These are phyloP conservation scores for Penicillium paxilli DNA, from an alignment of 495 filamentous ascomycete genomes.

Conservation along the genomic window DNA sequence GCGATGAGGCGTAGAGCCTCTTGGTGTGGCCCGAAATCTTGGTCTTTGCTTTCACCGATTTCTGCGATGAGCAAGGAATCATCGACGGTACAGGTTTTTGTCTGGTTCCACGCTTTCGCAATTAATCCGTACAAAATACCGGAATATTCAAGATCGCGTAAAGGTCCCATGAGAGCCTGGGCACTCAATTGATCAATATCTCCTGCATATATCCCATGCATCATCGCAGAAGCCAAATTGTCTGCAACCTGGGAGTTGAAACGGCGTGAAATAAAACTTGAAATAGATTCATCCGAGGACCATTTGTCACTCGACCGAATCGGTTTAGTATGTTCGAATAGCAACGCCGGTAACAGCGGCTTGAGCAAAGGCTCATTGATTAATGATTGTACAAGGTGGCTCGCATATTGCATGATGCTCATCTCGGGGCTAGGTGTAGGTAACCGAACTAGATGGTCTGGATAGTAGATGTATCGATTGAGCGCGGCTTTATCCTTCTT, in stretches of 20 bases:
- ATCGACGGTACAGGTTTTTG: slow-evolving; percentile 23
- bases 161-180: slow-evolving; percentile 55
- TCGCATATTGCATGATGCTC: slow-evolving; percentile 25
- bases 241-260: slow-evolving; percentile 60
- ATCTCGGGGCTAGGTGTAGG: slow-evolving; percentile 45
- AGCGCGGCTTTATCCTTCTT: slow-evolving; percentile 48
- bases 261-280: slow-evolving; percentile 61
- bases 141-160: slow-evolving; percentile 52
- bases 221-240: slow-evolving; percentile 74
- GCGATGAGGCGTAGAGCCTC: not conserved
- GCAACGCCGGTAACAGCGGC: slow-evolving; percentile 37
- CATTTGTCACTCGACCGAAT: slow-evolving; percentile 19
- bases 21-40: not conserved
- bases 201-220: slow-evolving; percentile 94
- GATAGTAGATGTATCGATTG: slow-evolving; percentile 89
- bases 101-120: slow-evolving; percentile 1
- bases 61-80: slow-evolving; percentile 22
- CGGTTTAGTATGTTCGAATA: slow-evolving; percentile 39
- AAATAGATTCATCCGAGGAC: slow-evolving; percentile 68
- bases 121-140: slow-evolving; percentile 24
- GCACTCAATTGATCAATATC: slow-evolving; percentile 79
- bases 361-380: slow-evolving; percentile 63
- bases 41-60: not conserved
- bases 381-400: slow-evolving; percentile 27
- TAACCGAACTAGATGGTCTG: slow-evolving; percentile 77